phyloP scores from a whole-genome alignment of 1,284 basidiomycete genomes.

The Ustilago sp. region DNA sequence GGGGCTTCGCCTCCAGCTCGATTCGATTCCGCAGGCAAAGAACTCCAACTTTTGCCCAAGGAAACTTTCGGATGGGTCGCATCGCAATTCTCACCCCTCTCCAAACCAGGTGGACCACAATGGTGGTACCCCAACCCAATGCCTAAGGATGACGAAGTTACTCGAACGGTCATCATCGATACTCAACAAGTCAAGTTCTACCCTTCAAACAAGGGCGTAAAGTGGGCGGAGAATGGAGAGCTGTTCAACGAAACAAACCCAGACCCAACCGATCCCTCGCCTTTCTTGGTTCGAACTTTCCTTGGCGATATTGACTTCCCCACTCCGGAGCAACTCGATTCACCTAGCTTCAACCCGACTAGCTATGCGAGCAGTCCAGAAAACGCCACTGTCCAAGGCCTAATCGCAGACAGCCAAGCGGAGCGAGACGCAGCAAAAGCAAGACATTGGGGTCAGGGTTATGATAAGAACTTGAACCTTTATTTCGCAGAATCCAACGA shows the following conservation, averaged over 20 bases:
- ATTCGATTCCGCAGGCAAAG: neutral
- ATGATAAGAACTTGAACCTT: conserved; percentile 20
- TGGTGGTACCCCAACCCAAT: conserved; percentile 21
- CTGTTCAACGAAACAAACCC: conserved; percentile 21
- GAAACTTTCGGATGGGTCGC: conserved; percentile 52
- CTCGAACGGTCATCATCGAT: conserved; percentile 47
- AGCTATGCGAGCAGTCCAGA: conserved; percentile 15
- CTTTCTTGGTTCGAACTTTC: conserved; percentile 48
- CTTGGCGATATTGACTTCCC: conserved; percentile 25
- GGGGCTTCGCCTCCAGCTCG: neutral
- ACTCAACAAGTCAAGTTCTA: conserved; percentile 44
- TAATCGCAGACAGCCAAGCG: neutral
- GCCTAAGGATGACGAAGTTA: conserved; percentile 45
- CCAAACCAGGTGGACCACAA: neutral
- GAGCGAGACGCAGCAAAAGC: conserved; percentile 5
- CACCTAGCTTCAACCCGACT: conserved; percentile 12
- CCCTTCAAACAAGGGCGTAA: conserved; percentile 18
- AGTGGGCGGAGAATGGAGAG: conserved; percentile 36
- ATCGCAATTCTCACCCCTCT: conserved; percentile 19
- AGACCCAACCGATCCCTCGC: neutral
- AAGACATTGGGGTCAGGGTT: conserved; percentile 20
- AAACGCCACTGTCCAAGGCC: neutral
- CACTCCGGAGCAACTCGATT: neutral
- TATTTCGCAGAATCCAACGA: conserved; percentile 41
- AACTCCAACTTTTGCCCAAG: conserved; percentile 19